Base-by-base conservation (phyloP, 2,329 filamentous ascomycete species). In the Biscogniauxia sp. region DNA sequence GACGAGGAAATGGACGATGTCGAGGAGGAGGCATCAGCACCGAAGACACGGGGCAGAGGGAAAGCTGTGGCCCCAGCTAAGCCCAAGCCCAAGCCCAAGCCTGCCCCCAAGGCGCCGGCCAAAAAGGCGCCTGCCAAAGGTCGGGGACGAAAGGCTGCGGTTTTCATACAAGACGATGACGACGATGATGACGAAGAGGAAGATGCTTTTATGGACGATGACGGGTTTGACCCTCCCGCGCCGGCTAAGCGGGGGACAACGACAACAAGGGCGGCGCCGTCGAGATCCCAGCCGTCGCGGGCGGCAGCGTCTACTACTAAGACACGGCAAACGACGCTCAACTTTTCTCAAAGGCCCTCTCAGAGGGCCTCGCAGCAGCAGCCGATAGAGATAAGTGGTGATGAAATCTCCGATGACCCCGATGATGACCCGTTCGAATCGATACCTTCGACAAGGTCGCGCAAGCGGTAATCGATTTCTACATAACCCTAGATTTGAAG, bases 341-440 rank as follows among this genome's bases (percentile, higher is more conserved):
- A 75, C 61, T 85, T 85, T 64, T 80, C 79, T 9, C 77, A 82
- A 65, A 71, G 73, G 62, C 73, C 76, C 3, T 80, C 79, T 9
- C 77, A 82, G 64, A 71, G 73, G 62, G 73, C 76, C 2, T 76
- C 78, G 28, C 79, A 82, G 63, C 73, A 79, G 37, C 77, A 80
- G 45, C 77, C 79, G n/a, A 69, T 84, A 17, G 84, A 88, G 68
- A 82, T 88, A 57, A 88, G 86, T 62, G 85, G 88, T 61, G 86
- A 89, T 69, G 86, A 88, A 72, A 87, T 89, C 52, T 85, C 82
- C 0, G 84, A 87, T 51, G 83, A 86, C 57, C 76, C 80, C 28
- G 28, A 32, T 13, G 84, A 87, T 51, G 83, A 86, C 56, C 76
- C 80, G 0, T 88, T 89, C 71, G 84, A 88, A 72, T 77, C 82